These are phyloP conservation scores for Monosporascus sp. DNA, from an alignment of 2,329 filamentous ascomycete genomes.

Conservation along the genomic window DNA sequence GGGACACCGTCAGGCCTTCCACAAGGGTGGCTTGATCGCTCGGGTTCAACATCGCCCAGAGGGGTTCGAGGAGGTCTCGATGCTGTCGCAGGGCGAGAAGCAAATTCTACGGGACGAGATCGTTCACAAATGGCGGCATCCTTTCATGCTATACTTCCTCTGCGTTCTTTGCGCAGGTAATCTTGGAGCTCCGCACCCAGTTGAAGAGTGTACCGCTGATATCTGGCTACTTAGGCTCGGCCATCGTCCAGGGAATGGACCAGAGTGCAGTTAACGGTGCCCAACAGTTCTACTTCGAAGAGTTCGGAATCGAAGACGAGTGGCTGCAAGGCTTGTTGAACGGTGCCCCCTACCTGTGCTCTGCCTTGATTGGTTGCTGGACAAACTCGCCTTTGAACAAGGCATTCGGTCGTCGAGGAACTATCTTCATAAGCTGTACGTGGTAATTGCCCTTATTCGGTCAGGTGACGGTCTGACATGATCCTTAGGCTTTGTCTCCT, in stretches of 20 bases:
- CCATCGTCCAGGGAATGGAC: slow-evolving; percentile 66
- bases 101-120: slow-evolving; percentile 52
- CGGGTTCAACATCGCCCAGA: slow-evolving; percentile 34
- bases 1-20: slow-evolving; percentile 24
- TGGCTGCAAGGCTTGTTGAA: slow-evolving; percentile 60
- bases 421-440: background rate
- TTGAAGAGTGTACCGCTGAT: slow-evolving; percentile 37
- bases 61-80: slow-evolving; percentile 38
- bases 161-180: slow-evolving; percentile 42
- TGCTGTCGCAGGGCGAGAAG: slow-evolving; percentile 51
- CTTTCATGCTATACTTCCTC: slow-evolving; percentile 57
- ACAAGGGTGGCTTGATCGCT: slow-evolving; percentile 18
- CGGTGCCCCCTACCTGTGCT: slow-evolving; percentile 56
- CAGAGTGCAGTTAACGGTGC: slow-evolving; percentile 64
- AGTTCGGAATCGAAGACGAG: slow-evolving; percentile 51
- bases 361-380: slow-evolving; percentile 65
- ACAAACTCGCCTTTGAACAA: slow-evolving; percentile 65
- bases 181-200: background rate
- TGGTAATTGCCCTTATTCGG: background rate
- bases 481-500: slow-evolving; percentile 41
- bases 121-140: slow-evolving; percentile 62
- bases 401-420: slow-evolving; percentile 58
- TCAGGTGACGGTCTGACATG: background rate
- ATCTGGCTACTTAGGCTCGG: slow-evolving; percentile 30
- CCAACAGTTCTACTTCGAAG: slow-evolving; percentile 55